Conservation (phyloP, 257 asterid species). For the Solanum arcanum region DNA sequence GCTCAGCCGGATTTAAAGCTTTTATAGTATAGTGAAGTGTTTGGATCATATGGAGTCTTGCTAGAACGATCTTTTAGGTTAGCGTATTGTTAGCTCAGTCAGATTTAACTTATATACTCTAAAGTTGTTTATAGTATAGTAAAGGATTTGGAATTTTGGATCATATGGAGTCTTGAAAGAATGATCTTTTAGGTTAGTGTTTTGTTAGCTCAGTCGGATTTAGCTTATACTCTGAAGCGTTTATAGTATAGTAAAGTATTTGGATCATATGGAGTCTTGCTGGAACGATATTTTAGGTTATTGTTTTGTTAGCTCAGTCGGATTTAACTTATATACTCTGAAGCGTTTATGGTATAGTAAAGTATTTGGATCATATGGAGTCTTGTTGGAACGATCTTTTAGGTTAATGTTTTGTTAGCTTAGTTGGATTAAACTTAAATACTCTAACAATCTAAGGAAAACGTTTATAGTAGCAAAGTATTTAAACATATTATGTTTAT, state of each 20-base stretch:
- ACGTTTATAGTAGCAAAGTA: background rate
- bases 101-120: background rate
- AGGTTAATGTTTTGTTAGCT: conserved; percentile 20
- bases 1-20: background rate
- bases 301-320: background rate
- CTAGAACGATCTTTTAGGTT: conserved; percentile 38
- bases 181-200: conserved; percentile 43
- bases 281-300: conserved; percentile 38
- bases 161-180: conserved; percentile 32
- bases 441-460: background rate
- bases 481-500: background rate
- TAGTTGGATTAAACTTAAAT: background rate
- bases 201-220: background rate
- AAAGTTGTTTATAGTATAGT: background rate
- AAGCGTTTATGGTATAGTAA: background rate
- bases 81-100: background rate
- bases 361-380: conserved; percentile 35
- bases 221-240: background rate
- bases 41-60: conserved; percentile 35
- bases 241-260: background rate
- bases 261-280: conserved; percentile 35
- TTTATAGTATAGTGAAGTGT: background rate
- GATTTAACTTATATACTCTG: background rate
- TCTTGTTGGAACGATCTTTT: conserved; percentile 31
- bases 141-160: conserved; percentile 7